Evolutionary conservation across 306 rosid species (phyloP), one percentile per base, ranked within the genome.

Genomic region (Sechiopsis laciniata): DNA sequence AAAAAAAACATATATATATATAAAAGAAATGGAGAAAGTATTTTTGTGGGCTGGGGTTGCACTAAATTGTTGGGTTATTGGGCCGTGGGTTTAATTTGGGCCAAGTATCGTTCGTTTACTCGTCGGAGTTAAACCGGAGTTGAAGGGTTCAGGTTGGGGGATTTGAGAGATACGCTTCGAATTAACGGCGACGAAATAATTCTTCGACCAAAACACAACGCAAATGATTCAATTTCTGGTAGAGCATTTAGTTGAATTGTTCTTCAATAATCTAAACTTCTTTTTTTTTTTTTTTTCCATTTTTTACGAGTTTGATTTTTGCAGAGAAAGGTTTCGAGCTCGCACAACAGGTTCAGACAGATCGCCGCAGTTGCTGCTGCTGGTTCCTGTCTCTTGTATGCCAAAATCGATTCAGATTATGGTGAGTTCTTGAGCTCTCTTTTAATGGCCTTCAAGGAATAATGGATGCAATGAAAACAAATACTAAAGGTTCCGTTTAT

Each of bases 381-480:
- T 46, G 95, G 94, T 51, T 85, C 90, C 1, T 62, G 81, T 19
- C 11, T 86, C 2, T 40, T 77, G 3, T 82, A 55, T 32, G 76
- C 76, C 32, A 48, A 29, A 15, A 62, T 26, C 55, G 5, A 64
- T 6, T 8, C 55, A 26, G 61, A 75, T 78, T 75, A 57, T 13
- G 72, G 96, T 89, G 58, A 80, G 83, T 58, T 74, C 8, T 67
- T 22, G 5, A 35, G 9, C 76, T 13, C 37, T 32, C 37, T 32
- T 32, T 32, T 4, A 32, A 32, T 32, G 37, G 37, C 37, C 37
- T 32, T 26, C 29, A 26, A 26, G 29, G 29, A 26, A 26, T 26
- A 26, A 26, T 26, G 29, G 29, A 32, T 32, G 5, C 32, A 32
- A 32, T 32, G 37, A 32, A 26, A 26, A 26, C 32, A 26, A 26